Conservation (phyloP, 192 early-diverging fungal species). For the Kappamyces sp. region DNA sequence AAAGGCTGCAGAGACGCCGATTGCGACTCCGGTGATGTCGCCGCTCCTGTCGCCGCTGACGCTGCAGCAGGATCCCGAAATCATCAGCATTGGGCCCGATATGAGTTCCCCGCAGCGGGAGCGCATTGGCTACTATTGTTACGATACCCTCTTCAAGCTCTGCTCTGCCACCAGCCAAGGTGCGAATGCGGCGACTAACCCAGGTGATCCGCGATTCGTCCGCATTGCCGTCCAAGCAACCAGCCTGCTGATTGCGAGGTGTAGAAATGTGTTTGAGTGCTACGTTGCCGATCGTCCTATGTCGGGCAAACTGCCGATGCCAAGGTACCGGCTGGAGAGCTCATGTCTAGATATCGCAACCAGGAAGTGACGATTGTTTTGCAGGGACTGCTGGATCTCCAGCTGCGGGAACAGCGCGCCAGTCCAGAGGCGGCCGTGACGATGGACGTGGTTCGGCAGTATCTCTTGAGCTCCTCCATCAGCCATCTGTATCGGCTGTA, state of each 20-base stretch:
- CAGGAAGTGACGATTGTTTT: slow-evolving; percentile 54
- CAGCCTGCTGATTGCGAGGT: slow-evolving; percentile 59
- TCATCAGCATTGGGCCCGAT: background rate
- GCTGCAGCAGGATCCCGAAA: background rate
- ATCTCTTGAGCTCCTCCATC: slow-evolving; percentile 4
- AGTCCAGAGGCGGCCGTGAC: slow-evolving; percentile 11
- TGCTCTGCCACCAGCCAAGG: slow-evolving; percentile 41
- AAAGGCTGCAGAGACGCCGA: background rate
- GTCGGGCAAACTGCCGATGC: slow-evolving; percentile 63
- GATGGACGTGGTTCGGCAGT: slow-evolving; percentile 38
- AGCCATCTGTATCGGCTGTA: slow-evolving; percentile 71
- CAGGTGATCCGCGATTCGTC: slow-evolving; percentile 9
- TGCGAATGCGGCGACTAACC: slow-evolving; percentile 18
- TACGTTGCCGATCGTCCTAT: slow-evolving; percentile 63
- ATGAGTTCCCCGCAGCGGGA: background rate
- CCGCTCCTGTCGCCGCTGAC: too few relatives aligned
- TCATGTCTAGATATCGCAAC: slow-evolving; percentile 45
- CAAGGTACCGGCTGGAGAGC: slow-evolving; percentile 36
- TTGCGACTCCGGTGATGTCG: background rate
- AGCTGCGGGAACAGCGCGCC: slow-evolving; percentile 39
- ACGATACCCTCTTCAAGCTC: slow-evolving; percentile 48
- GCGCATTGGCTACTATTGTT: background rate
- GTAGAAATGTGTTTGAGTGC: slow-evolving; percentile 47
- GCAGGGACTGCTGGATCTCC: slow-evolving; percentile 40
- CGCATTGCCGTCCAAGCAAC: slow-evolving; percentile 58